Base-by-base conservation (phyloP, 2,329 filamentous ascomycete species). In the Monilinia aucupariae region DNA sequence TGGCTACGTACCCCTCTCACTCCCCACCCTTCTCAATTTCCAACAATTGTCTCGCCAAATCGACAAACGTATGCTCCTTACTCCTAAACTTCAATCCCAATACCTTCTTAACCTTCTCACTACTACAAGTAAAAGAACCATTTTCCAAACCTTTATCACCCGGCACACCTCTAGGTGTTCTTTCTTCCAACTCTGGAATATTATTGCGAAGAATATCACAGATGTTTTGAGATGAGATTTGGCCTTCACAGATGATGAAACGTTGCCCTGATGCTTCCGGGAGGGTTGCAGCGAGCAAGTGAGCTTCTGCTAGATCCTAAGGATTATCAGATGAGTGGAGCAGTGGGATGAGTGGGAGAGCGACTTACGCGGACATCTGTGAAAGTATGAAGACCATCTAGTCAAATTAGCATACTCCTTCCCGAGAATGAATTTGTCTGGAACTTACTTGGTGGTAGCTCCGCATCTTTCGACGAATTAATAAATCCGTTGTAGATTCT, bases 291-390 rank as follows among this genome's bases (percentile, higher is more conserved):
- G 85, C 84, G n/a, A 78, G 77, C 25, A 89, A 78, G 66, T 89
- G 85, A 0, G 83, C 83, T 9, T 79, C 72, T 0, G 86, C 86
- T 1, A 89, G 81, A 67, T 89, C 81, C 76, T 82, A 86, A 0
- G 32, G 7, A 2, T 59, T n/a, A 25, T 49, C 27, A 49, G 17
- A 13, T 56, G 1, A 25, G 39, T 49, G 27, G 34, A 30, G 1
- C 7, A 25, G n/a, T 7, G 25, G 27, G 5, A 25, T 25, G n/a
- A 25, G 45, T 12, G 17, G 6, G n/a, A 12, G 7, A 2, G 9
- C 0, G 5, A 56, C 65, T 59, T 63, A 64, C 60, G 61, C 66
- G 54, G 25, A 71, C 66, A 30, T 77, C 80, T 3, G 86, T 83
- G 74, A 82, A 88, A 0, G 84, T 77, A 70, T 79, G 85, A 52